Percentiles rank a stretch among this genome's conserved stretches.
Conservation (phyloP, 1,139 yeast species). For the Blastobotrys ciferrii region DNA sequence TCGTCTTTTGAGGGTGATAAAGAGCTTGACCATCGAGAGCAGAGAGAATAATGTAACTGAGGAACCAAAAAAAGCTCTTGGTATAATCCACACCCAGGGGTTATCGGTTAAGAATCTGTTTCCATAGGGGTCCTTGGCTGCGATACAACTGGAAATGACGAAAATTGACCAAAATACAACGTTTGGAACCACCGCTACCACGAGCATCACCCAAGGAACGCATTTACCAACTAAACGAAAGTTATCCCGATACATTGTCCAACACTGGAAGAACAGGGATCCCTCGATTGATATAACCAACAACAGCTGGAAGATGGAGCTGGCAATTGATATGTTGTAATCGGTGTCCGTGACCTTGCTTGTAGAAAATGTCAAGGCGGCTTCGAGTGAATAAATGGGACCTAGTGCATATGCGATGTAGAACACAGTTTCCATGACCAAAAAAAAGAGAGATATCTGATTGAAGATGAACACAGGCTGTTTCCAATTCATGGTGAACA, state of each 20-base stretch:
- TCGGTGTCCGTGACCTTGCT: constrained; percentile 37
- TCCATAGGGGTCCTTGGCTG: constrained; percentile 27
- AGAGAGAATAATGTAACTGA: constrained; percentile 64
- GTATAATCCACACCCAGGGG: constrained; percentile 31
- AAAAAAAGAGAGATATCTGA: constrained; percentile 52
- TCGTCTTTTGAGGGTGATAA: constrained; percentile 67
- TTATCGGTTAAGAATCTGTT: constrained; percentile 8
- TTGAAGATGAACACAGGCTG: constrained; percentile 73
- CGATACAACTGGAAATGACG: constrained; percentile 39
- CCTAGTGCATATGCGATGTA: constrained; percentile 47
- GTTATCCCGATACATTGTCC: constrained; percentile 54
- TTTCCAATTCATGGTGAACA: constrained; percentile 29
- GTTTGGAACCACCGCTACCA: constrained; percentile 23
- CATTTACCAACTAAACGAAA: constrained; percentile 12
- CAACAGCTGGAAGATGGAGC: constrained; percentile 58
- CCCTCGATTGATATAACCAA: constrained; percentile 58
- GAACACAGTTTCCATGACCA: constrained; percentile 59
- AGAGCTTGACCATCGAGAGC: constrained; percentile 59
- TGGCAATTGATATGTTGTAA: constrained; percentile 50
- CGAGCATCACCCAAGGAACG: constrained; percentile 17
- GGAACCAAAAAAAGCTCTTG: constrained; percentile 61
- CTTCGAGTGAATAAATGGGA: neutral
- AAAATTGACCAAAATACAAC: constrained; percentile 54
- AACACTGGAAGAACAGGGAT: constrained; percentile 69
- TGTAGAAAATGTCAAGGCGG: neutral